Evolutionary conservation across 352 stramenopile species (phyloP).

Genomic region (Aphanomyces euteiches): DNA sequence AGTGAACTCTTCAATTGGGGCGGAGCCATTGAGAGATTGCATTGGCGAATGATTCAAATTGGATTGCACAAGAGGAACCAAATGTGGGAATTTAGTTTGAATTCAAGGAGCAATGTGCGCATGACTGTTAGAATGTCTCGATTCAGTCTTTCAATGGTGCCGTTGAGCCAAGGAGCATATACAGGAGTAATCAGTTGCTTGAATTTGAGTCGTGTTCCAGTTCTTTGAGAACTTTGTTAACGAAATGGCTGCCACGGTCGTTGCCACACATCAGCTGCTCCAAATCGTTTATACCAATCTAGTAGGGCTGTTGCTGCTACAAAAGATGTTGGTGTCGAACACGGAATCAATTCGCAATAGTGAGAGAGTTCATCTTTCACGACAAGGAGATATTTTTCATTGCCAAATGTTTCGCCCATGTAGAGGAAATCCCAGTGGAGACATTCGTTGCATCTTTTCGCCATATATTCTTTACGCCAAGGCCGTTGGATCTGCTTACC

Average conservation of each 20-base stretch:
- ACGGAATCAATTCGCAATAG: conserved; percentile 34
- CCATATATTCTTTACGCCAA: conserved; percentile 9
- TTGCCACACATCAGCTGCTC: conserved; percentile 32
- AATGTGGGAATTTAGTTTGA: conserved; percentile 28
- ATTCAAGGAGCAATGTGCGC: conserved; percentile 31
- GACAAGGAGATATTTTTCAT: conserved; percentile 34
- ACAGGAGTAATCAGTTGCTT: conserved; percentile 34
- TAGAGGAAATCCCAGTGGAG: conserved; percentile 40
- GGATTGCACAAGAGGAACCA: conserved; percentile 32
- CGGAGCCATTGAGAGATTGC: conserved; percentile 20
- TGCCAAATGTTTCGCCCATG: conserved; percentile 33
- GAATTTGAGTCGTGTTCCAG: conserved; percentile 1
- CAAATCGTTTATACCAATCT: conserved; percentile 37
- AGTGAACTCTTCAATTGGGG: conserved; percentile 35
- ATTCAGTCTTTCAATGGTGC: conserved; percentile 36
- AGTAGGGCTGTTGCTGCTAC: conserved; percentile 31
- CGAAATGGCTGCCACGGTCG: conserved; percentile 40
- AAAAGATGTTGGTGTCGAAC: conserved; percentile 23
- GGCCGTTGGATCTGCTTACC: conserved; percentile 29
- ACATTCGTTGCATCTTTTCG: conserved; percentile 33
- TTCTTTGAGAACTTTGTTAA: conserved; percentile 34
- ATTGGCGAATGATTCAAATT: conserved; percentile 38
- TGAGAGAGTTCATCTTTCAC: conserved; percentile 39
- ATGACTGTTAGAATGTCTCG: conserved; percentile 37
- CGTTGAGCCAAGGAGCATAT: conserved; percentile 41